phyloP scores from a whole-genome alignment of 106 monocot species.

The Dioscorea alata region DNA sequence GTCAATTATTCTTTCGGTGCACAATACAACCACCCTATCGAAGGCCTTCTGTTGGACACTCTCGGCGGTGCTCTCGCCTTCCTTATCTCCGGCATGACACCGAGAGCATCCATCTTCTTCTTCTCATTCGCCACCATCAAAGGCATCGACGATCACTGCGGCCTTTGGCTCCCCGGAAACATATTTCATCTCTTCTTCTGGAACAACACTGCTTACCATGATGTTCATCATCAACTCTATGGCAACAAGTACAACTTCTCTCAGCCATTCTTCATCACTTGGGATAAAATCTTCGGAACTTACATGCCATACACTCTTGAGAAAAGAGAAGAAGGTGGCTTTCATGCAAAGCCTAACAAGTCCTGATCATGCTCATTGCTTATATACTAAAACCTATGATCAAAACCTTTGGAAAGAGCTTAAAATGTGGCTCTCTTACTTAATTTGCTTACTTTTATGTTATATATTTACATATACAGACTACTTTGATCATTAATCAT shows the following conservation, averaged over 20 bases:
- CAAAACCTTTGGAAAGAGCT: no score
- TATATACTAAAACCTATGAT: no score
- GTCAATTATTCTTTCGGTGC: neutral
- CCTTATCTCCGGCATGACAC: neutral
- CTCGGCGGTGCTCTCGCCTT: constrained; percentile 4
- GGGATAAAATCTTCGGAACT: constrained; percentile 15
- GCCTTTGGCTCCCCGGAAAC: neutral
- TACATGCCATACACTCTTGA: constrained; percentile 11
- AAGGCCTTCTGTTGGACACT: neutral
- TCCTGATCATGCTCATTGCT: no score
- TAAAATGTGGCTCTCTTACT: no score
- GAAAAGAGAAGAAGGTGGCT: constrained; percentile 2
- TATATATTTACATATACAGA: no score
- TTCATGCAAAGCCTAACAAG: neutral
- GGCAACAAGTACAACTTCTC: constrained; percentile 13
- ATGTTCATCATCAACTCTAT: constrained; percentile 3
- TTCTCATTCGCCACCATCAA: constrained; percentile 4
- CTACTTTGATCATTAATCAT: no score
- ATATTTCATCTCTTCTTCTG: constrained; percentile 2
- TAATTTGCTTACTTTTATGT: no score
- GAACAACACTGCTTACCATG: constrained; percentile 5
- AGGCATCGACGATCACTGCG: neutral
- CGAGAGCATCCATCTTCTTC: constrained; percentile 1
- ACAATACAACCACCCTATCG: neutral
- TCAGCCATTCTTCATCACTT: constrained; percentile 1